phyloP scores from a whole-genome alignment of 345 rosid genomes.

The Populus nigra region DNA sequence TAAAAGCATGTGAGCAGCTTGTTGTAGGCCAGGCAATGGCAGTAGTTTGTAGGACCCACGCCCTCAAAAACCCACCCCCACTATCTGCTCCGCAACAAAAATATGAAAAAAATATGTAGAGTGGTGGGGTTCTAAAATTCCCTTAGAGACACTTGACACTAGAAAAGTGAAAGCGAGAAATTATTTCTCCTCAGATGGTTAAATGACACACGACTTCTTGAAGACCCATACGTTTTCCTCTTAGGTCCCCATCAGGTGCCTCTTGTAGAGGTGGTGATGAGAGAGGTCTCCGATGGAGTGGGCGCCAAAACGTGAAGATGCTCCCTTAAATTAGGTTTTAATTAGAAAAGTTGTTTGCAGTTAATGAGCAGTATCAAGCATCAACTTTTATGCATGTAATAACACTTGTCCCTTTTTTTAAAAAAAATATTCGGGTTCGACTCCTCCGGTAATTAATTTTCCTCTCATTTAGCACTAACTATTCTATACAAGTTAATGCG shows the following conservation, averaged over 20 bases:
- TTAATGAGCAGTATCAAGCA: too few relatives aligned
- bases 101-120: constrained; percentile 22
- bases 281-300: background rate
- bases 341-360: too few relatives aligned
- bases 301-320: background rate
- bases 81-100: constrained; percentile 20
- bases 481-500: too few relatives aligned
- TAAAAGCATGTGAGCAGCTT: constrained; percentile 67
- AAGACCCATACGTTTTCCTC: constrained; percentile 10
- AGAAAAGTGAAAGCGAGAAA: constrained; percentile 27
- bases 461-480: too few relatives aligned
- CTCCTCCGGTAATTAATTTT: too few relatives aligned
- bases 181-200: constrained; percentile 29
- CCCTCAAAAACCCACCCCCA: background rate
- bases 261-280: background rate
- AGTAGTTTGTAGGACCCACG: constrained; percentile 40
- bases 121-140: constrained; percentile 35
- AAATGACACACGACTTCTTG: constrained; percentile 21
- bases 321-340: too few relatives aligned
- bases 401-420: too few relatives aligned
- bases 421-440: too few relatives aligned
- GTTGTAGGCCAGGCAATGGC: constrained; percentile 51
- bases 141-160: constrained; percentile 29
- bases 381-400: too few relatives aligned
- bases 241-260: constrained; percentile 4